Percentiles rank a stretch among this genome's conserved stretches.
Evolutionary conservation across 495 filamentous ascomycete genomes (phyloP).

Genomic region (Hypomontagnella submonticulosa): DNA sequence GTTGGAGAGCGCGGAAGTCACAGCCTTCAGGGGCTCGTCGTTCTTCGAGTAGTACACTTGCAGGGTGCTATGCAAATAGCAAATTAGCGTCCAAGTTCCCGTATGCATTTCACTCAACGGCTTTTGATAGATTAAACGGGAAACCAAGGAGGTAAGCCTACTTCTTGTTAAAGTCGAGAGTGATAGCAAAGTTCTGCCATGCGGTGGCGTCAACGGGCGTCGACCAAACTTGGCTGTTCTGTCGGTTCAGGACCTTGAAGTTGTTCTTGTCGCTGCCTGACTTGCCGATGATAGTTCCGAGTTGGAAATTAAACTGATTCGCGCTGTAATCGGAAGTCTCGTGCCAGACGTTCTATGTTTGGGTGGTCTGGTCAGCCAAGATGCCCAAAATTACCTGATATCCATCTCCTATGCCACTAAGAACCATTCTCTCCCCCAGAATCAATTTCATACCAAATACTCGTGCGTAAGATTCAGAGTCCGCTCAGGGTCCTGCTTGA

Average conservation of each 20-base stretch:
- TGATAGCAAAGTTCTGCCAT: conserved; percentile 71
- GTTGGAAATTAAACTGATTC: conserved; percentile 67
- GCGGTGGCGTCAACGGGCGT: conserved; percentile 52
- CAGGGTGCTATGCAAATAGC: conserved; percentile 55
- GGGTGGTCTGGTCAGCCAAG: conserved; percentile 11
- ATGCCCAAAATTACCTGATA: not conserved
- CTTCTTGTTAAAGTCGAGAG: conserved; percentile 63
- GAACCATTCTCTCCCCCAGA: not conserved
- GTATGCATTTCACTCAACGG: not conserved
- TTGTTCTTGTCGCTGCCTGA: conserved; percentile 56
- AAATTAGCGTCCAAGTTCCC: conserved; percentile 1
- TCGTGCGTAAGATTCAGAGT: conserved; percentile 66
- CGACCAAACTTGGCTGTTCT: conserved; percentile 61
- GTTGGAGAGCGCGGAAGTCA: conserved; percentile 59
- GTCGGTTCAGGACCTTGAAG: conserved; percentile 59
- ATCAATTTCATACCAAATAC: conserved; percentile 53
- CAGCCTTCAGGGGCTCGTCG: conserved; percentile 58
- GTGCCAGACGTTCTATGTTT: conserved; percentile 62
- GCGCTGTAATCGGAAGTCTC: conserved; percentile 64
- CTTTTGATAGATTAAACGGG: not conserved
- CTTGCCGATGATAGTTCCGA: conserved; percentile 60
- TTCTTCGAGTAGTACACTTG: conserved; percentile 64
- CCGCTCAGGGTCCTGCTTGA: conserved; percentile 58
- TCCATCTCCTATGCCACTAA: not conserved
- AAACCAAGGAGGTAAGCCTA: conserved; percentile 40